Evolutionary conservation across 2,329 filamentous ascomycete species (phyloP), one percentile per base, ranked within the genome.

Genomic region (Fusarium papillatum): DNA sequence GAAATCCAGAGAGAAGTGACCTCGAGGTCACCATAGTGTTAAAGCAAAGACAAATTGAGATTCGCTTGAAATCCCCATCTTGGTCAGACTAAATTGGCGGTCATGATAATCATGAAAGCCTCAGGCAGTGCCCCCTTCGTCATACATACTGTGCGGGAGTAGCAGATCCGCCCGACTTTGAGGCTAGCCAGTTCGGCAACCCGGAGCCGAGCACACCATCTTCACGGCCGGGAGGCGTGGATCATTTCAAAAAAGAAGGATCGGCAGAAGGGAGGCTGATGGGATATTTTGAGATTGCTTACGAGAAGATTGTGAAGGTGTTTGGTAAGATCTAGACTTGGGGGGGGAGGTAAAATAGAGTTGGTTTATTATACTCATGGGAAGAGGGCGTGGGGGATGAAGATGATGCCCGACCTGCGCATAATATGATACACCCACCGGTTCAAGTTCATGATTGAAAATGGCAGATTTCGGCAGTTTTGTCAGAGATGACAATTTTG

Each of bases 161-260:
- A 41, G 57, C 39, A 55, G 36, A 66, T 71, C 61, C 46, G n/a
- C 31, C 43, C 62, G 24, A 7, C 39, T 9, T 36, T 29, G 8
- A 48, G 48, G 38, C 29, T 50, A 64, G 61, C 34, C n/a, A 64
- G 11, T 29, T 38, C 74, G 74, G 71, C 74, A 74, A 14, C 24
- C 22, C 62, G 67, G 64, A 55, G 68, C 74, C 74, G 74, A 69
- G 39, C 64, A 76, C 73, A 76, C 69, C 69, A 73, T 59, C 29
- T 63, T 63, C 43, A 48, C 46, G 34, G 55, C 46, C 59, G 43
- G 22, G 39, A 41, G 14, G 50, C 36, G 31, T 46, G 22, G 19
- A 64, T 66, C 34, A 46, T 57, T 63, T 50, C 13, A 65, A 55
- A 38, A 65, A 55, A 65, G 53, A 26, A 39, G 13, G 64, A 43